A percentile compares a stretch with the other conserved stretches of the same genome.
Conservation (phyloP, 192 early-diverging fungal species). For the Physocladia obscura region DNA sequence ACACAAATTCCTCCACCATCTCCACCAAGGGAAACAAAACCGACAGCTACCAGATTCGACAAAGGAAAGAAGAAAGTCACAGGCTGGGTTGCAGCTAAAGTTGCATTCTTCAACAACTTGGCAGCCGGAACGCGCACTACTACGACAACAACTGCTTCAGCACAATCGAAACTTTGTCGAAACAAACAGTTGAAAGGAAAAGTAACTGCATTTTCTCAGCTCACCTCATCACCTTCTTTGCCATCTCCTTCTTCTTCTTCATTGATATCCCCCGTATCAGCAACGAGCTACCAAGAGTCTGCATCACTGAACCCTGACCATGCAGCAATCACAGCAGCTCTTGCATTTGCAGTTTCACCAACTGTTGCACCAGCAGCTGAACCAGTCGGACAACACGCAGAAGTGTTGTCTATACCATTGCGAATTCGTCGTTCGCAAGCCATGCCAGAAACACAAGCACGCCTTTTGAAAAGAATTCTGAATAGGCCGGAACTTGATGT, state of each 20-base stretch:
- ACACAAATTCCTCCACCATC: neutral
- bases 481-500: neutral
- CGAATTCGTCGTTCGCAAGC: neutral
- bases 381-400: neutral
- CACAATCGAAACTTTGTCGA: too few species aligned
- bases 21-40: neutral
- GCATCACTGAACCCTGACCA: too few species aligned
- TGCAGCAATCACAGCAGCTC: neutral
- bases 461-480: neutral
- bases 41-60: neutral
- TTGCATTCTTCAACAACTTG: constrained; percentile 1
- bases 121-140: neutral
- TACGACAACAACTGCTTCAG: neutral
- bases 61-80: neutral
- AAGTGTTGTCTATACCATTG: neutral
- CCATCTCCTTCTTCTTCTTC: neutral
- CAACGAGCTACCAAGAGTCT: neutral
- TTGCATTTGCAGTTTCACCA: neutral
- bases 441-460: neutral
- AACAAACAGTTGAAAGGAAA: neutral
- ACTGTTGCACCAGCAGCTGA: neutral
- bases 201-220: neutral
- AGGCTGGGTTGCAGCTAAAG: constrained; percentile 2
- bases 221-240: neutral
- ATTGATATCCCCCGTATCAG: neutral